These are phyloP conservation scores for Linum trigynum DNA, from an alignment of 345 rosid genomes.

Conservation along the genomic window DNA sequence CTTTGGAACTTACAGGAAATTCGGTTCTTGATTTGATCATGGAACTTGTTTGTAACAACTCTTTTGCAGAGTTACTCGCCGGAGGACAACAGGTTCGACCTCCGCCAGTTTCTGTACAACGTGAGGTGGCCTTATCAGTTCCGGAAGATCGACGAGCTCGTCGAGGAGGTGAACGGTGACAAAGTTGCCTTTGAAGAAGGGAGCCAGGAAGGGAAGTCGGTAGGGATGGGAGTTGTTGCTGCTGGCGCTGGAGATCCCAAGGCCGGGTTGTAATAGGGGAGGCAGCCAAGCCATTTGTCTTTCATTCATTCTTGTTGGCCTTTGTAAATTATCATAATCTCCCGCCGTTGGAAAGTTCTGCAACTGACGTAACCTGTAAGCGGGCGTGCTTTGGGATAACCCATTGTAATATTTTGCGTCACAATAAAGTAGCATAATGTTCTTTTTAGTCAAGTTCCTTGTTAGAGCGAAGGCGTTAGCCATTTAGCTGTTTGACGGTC, in stretches of 20 bases:
- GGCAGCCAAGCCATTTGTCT: too few species aligned
- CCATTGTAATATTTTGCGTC: too few species aligned
- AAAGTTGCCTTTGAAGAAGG: constrained; percentile 36
- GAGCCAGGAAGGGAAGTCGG: neutral
- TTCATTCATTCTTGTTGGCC: too few species aligned
- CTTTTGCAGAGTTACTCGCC: constrained; percentile 77
- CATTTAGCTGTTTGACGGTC: too few species aligned
- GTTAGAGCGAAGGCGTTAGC: too few species aligned
- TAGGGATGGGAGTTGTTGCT: constrained; percentile 24
- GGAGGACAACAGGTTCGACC: constrained; percentile 85
- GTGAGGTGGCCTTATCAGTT: constrained; percentile 82
- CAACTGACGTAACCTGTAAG: too few species aligned
- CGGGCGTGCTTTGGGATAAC: too few species aligned
- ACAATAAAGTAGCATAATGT: too few species aligned
- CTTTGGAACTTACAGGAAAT: neutral
- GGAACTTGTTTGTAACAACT: neutral
- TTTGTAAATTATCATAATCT: too few species aligned
- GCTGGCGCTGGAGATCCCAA: constrained; percentile 25
- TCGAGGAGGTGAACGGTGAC: constrained; percentile 47
- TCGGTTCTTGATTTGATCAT: neutral
- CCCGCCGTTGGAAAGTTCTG: too few species aligned
- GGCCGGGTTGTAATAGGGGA: constrained; percentile 15
- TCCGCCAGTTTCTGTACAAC: constrained; percentile 82
- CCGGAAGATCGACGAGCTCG: constrained; percentile 76
- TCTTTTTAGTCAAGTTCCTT: too few species aligned